Percentiles rank a stretch among this genome's conserved stretches.
phyloP scores from a whole-genome alignment of 352 stramenopile species.

The Phytophthora tentaculata region DNA sequence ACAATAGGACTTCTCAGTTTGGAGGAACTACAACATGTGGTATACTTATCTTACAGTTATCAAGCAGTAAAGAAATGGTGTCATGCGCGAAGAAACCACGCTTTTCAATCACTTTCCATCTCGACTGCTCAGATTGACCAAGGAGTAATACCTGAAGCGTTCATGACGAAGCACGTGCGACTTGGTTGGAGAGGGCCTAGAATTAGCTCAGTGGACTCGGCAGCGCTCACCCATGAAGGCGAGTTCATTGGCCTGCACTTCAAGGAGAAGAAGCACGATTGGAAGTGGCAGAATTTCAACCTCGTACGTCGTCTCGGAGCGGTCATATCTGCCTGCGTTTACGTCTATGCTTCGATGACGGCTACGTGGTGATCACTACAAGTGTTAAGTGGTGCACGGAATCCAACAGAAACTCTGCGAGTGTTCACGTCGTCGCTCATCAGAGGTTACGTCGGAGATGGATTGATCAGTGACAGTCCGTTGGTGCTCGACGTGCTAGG shows the following conservation, averaged over 20 bases:
- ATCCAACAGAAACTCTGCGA: conserved; percentile 15
- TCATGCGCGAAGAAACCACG: neutral
- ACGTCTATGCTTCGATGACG: conserved; percentile 38
- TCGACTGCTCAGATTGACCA: too few relatives aligned
- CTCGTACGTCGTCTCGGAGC: conserved; percentile 25
- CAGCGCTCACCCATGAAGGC: conserved; percentile 10
- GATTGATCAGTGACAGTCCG: conserved; percentile 36
- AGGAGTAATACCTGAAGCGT: neutral
- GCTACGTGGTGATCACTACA: conserved; percentile 28
- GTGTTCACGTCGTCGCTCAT: conserved; percentile 30
- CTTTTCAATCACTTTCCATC: neutral
- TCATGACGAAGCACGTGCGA: conserved; percentile 14
- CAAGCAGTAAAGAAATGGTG: conserved; percentile 4
- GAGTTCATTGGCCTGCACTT: conserved; percentile 15
- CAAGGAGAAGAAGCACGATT: conserved; percentile 20
- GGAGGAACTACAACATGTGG: neutral
- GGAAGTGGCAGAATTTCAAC: conserved; percentile 33
- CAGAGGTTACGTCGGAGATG: conserved; percentile 29
- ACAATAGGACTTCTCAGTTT: conserved; percentile 1
- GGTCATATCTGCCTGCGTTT: conserved; percentile 26
- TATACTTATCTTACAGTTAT: too few relatives aligned
- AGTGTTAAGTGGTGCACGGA: conserved; percentile 25
- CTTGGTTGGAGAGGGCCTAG: too few relatives aligned
- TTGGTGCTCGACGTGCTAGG: conserved; percentile 25
- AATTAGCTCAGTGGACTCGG: conserved; percentile 21